Percentiles rank a stretch among this genome's conserved stretches.
Evolutionary conservation across 1,284 basidiomycete genomes (phyloP).

Genomic region (Tilletia indica): DNA sequence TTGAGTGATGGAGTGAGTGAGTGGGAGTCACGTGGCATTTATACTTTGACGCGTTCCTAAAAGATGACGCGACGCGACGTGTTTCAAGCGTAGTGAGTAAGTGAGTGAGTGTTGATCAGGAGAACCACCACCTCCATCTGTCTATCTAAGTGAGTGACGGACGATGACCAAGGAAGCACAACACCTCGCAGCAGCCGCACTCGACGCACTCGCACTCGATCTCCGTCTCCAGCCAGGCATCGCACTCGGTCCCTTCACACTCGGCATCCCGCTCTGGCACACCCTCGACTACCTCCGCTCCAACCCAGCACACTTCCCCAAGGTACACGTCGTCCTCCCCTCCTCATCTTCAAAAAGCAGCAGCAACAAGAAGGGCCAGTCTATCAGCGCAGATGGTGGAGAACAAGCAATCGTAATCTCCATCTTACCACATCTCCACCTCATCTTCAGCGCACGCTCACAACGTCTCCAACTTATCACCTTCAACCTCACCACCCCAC

Average conservation of each 20-base stretch:
- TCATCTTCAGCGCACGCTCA: slow-evolving; percentile 30
- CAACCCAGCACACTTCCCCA: slow-evolving; percentile 33
- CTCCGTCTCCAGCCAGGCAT: slow-evolving; percentile 30
- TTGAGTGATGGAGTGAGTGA: no score
- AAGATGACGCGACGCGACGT: no score
- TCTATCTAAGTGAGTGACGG: no score
- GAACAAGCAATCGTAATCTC: slow-evolving; percentile 26
- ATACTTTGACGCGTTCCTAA: no score
- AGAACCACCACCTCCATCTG: no score
- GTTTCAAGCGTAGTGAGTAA: no score
- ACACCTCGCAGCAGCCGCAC: not conserved
- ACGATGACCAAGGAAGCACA: not conserved
- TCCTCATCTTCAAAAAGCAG: not conserved
- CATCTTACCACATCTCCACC: slow-evolving; percentile 33
- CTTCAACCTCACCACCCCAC: slow-evolving; percentile 28
- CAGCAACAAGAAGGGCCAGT: not conserved
- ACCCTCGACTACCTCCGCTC: slow-evolving; percentile 37
- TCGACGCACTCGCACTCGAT: slow-evolving; percentile 26
- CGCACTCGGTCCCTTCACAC: slow-evolving; percentile 34
- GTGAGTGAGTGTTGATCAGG: no score
- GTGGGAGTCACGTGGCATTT: no score
- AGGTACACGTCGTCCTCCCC: slow-evolving; percentile 29
- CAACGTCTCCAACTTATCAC: slow-evolving; percentile 36
- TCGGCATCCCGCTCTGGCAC: slow-evolving; percentile 42
- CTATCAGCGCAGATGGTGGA: no score